A percentile compares a stretch with the other conserved stretches of the same genome.
phyloP scores from a whole-genome alignment of 2,329 filamentous ascomycete genomes.

The Sordariomycetes sp. region DNA sequence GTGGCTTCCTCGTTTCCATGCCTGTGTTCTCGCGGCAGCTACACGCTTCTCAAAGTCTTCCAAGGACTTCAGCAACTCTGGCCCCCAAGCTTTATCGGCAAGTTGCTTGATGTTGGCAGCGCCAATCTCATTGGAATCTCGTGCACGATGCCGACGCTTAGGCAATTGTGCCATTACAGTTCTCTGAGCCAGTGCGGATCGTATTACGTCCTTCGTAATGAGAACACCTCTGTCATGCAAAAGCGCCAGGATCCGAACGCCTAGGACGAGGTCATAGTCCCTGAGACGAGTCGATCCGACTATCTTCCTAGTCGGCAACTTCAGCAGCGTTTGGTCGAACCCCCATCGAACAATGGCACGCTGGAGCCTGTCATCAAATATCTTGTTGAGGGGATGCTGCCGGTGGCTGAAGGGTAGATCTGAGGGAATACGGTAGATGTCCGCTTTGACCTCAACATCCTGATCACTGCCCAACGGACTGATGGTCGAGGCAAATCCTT shows the following conservation, averaged over 20 bases:
- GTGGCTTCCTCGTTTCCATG: slow-evolving; percentile 2
- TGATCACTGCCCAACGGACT: background rate
- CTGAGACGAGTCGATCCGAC: background rate
- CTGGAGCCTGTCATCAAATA: slow-evolving; percentile 33
- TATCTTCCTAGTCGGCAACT: background rate
- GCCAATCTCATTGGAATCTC: slow-evolving; percentile 20
- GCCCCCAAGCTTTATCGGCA: slow-evolving; percentile 24
- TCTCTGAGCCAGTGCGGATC: slow-evolving; percentile 15
- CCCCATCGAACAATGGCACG: slow-evolving; percentile 33
- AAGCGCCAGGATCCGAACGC: slow-evolving; percentile 23
- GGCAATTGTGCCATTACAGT: slow-evolving; percentile 18
- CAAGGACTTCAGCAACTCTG: slow-evolving; percentile 13
- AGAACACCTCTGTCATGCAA: slow-evolving; percentile 24
- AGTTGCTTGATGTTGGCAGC: slow-evolving; percentile 17
- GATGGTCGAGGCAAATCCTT: too few relatives aligned
- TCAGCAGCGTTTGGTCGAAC: slow-evolving; percentile 27
- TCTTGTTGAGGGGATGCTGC: slow-evolving; percentile 34
- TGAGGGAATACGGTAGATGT: slow-evolving; percentile 17
- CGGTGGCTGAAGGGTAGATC: slow-evolving; percentile 31
- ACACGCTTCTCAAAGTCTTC: too few relatives aligned
- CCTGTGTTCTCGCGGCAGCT: background rate
- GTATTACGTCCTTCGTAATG: slow-evolving; percentile 18
- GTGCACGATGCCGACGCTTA: slow-evolving; percentile 14
- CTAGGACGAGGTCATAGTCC: slow-evolving; percentile 24
- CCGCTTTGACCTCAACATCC: background rate